Percentiles rank a stretch among this genome's conserved stretches.
Conservation (phyloP, 2,329 filamentous ascomycete species). For the Monosporascus sp. region DNA sequence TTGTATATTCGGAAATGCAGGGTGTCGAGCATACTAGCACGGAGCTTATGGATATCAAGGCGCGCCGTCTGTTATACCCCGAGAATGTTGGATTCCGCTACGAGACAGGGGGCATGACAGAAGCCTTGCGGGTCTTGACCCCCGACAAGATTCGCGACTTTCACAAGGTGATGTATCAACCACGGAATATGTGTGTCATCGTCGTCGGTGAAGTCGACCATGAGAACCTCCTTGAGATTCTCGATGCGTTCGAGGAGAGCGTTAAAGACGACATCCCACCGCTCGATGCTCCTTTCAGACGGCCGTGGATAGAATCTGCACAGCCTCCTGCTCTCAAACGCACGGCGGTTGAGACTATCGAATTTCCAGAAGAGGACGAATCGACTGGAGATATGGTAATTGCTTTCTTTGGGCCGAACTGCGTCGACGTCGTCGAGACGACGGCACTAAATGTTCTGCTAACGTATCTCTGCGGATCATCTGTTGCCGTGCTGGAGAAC, state of each 20-base stretch:
- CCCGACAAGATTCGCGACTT: conserved; percentile 90
- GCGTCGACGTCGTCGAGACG: conserved; percentile 61
- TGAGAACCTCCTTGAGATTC: conserved; percentile 67
- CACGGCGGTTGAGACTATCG: conserved; percentile 70
- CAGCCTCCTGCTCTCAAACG: conserved; percentile 68
- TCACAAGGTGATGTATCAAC: conserved; percentile 96
- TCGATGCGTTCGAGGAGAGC: conserved; percentile 83
- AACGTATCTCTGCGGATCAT: conserved; percentile 86
- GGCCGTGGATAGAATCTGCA: conserved; percentile 87
- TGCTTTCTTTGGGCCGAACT: conserved; percentile 80
- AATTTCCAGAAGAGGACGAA: conserved; percentile 96
- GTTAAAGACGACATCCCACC: conserved; percentile 78
- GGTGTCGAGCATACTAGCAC: conserved; percentile 78
- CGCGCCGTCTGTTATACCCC: conserved; percentile 77
- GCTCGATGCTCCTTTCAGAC: conserved; percentile 67
- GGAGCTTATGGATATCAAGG: conserved; percentile 82
- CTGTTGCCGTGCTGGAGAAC: conserved; percentile 88
- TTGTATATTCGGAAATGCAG: conserved; percentile 99
- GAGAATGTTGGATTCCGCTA: conserved; percentile 90
- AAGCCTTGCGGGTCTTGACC: conserved; percentile 78
- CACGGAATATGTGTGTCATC: conserved; percentile 86
- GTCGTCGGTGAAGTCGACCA: conserved; percentile 92
- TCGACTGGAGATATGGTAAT: conserved; percentile 84
- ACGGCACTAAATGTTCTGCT: conserved; percentile 76
- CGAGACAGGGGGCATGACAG: conserved; percentile 97